Evolutionary conservation across 192 early-diverging fungal species (phyloP), one percentile per base, ranked within the genome.

Genomic region (Backusella macrospora): DNA sequence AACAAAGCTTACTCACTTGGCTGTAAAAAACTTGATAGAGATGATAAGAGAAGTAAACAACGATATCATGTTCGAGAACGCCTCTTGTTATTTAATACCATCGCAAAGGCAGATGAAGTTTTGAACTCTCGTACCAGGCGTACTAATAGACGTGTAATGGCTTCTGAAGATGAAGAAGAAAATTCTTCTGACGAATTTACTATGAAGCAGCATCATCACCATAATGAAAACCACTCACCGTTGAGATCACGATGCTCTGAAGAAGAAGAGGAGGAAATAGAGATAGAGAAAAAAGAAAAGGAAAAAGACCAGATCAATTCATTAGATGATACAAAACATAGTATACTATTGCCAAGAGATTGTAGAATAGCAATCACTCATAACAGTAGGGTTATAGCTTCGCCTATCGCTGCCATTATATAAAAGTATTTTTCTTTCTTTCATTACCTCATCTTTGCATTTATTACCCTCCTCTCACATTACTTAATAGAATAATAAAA

Each of bases 21-120:
- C n/a, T 65, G 66, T 52, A 73, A 73, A 23, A 78, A 78, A 65
- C 68, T 78, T 7, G 77, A 78, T 52, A 67, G 72, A 26, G 77
- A 78, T 71, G 77, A 68, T 14, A 65, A 39, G 37, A 67, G 73
- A 10, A 55, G 45, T 15, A 67, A 68, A 16, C 77, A 67, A n/a
- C 66, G 66, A 15, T 78, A 78, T 62, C 37, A 59, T 49, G 40
- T 78, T 16, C 66, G 77, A 26, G 77, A 78, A 70, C 45, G 77
- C 37, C 52, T 78, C 26, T 42, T 78, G n/a, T 68, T 78, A 6
- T 78, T 68, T 44, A 67, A 73, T 34, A 78, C 72, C n/a, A 73
- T 78, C 38, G 42, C 39, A 34, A 67, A 74, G 13, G 77, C 77
- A 6, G 77, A 78, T 37, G 67, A 73, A 43, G 44, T 78, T 0